Conservation (phyloP, 345 rosid species). For the Arabis hirsuta region DNA sequence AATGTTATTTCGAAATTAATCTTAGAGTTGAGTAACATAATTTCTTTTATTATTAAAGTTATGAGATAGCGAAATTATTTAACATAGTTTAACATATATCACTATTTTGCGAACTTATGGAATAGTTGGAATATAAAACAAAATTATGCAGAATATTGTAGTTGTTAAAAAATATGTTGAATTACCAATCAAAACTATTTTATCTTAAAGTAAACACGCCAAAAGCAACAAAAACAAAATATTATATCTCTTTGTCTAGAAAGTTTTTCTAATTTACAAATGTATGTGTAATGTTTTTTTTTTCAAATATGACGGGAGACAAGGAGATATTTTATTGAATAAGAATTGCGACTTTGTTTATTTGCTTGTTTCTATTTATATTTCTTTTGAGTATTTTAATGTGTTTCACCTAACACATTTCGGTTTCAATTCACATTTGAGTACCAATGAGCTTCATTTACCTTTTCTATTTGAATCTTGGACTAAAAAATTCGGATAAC, state of each 20-base stretch:
- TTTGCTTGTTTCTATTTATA: slow-evolving; percentile 9
- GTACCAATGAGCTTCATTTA: slow-evolving; percentile 31
- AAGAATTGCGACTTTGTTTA: slow-evolving; percentile 36
- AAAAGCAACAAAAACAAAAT: neutral
- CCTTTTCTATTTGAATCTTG: slow-evolving; percentile 30
- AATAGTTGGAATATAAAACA: neutral
- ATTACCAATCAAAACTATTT: neutral
- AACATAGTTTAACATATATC: neutral
- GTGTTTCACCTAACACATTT: slow-evolving; percentile 44
- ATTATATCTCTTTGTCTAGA: slow-evolving; percentile 23
- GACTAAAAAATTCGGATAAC: slow-evolving; percentile 35
- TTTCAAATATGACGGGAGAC: slow-evolving; percentile 47
- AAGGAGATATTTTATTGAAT: neutral
- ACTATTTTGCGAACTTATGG: neutral
- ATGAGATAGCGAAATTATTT: neutral
- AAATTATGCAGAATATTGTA: neutral
- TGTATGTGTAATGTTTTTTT: slow-evolving; percentile 1
- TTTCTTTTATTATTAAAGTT: neutral
- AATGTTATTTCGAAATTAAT: neutral
- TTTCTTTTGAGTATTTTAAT: slow-evolving; percentile 9
- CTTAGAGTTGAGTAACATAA: too few species aligned
- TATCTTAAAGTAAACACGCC: neutral
- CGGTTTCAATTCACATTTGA: slow-evolving; percentile 38
- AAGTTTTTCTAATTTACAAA: neutral
- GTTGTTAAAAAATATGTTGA: neutral